These are phyloP conservation scores for Theobroma cacao DNA, from an alignment of 345 rosid genomes.

Conservation along the genomic window DNA sequence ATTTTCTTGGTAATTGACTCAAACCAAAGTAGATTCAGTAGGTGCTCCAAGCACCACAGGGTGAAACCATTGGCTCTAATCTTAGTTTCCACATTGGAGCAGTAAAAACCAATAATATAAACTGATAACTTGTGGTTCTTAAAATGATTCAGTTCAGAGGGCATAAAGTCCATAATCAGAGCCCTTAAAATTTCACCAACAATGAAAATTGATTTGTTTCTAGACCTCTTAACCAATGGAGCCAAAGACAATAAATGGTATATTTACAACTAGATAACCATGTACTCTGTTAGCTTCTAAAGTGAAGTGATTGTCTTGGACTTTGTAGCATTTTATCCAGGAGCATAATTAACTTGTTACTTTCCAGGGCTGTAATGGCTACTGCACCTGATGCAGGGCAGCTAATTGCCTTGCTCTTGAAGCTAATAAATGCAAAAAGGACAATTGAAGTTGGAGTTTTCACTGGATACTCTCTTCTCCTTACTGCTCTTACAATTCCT, in stretches of 20 bases:
- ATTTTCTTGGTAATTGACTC: neutral
- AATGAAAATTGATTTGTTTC: neutral
- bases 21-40: neutral
- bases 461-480: conserved; percentile 89
- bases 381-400: conserved; percentile 82
- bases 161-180: neutral
- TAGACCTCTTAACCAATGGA: neutral
- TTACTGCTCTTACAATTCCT: conserved; percentile 74
- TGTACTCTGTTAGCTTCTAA: neutral
- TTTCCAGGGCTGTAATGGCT: conserved; percentile 38
- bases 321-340: neutral
- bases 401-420: conserved; percentile 52
- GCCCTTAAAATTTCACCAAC: neutral
- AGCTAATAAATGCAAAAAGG: conserved; percentile 51
- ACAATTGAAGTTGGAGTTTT: conserved; percentile 75
- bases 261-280: neutral
- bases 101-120: neutral
- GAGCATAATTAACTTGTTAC: neutral
- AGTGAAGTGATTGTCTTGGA: conserved; percentile 1
- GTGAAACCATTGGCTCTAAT: neutral
- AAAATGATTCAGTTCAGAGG: neutral
- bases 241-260: neutral
- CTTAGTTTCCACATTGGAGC: neutral
- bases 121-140: neutral
- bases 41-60: neutral